Base-by-base conservation (phyloP, 2,329 filamentous ascomycete species). In the Westerdykella sp. region DNA sequence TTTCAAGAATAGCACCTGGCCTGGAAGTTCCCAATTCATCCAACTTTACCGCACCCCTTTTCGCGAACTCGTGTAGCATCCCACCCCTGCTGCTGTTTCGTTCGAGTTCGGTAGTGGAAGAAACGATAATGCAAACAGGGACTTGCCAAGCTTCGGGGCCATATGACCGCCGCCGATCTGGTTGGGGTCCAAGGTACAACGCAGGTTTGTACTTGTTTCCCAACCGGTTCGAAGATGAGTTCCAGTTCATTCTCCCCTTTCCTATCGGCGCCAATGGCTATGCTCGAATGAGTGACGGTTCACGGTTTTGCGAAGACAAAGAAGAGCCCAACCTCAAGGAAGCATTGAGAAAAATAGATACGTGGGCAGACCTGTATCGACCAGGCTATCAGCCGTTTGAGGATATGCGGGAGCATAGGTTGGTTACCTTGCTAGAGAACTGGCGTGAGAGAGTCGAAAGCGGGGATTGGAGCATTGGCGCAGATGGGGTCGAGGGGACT, bases 11-110 rank as follows among this genome's bases (percentile, higher is more conserved):
- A 9, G 52, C 48, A 31, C 48, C 50, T 7, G 52, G 48, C 16
- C 45, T 55, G 9, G 37, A 45, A 16, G 30, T 49, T 11, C 43
- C 39, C 9, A 45, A 41, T n/a, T 35, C 41, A 28, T 14, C 42
- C 4, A 40, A 31, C 21, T 40, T 46, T n/a, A 6, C 37, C 16
- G 22, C 40, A 12, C 50, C 50, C 30, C 42, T 44, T 40, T 64
- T 46, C 42, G 65, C 52, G 49, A 67, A 45, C 21, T 55, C 56
- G 35, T 63, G 64, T 37, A 66, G 60, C 40, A 64, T 66, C 40
- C 63, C 63, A 10, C 48, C 45, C 22, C 49, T 51, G 40, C 62
- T 60, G 25, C 40, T 48, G 25, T 45, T 50, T 38, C 43, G 44
- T 23, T 47, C 37, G 13, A 28, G 11, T 28, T 10, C 9, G 25